Percentiles rank a stretch among this genome's conserved stretches.
Conservation (phyloP, 2,329 filamentous ascomycete genomes). For the Aspergillus candidus region DNA sequence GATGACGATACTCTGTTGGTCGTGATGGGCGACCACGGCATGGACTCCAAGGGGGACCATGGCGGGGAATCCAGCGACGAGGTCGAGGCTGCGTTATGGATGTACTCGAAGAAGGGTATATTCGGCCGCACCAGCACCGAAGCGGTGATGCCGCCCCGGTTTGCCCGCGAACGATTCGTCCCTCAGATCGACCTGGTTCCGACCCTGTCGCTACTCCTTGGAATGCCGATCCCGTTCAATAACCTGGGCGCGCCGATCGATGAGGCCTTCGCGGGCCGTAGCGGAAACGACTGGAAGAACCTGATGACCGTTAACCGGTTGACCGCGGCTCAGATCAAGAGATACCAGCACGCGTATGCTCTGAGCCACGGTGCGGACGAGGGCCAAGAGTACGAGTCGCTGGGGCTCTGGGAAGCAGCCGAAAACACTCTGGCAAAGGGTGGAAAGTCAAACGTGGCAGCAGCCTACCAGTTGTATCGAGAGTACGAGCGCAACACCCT, state of each 20-base stretch:
- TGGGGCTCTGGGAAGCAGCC: slow-evolving; percentile 55
- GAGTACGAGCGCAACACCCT: slow-evolving; percentile 75
- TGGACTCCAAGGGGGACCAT: slow-evolving; percentile 96
- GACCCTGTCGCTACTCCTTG: slow-evolving; percentile 78
- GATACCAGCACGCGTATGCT: slow-evolving; percentile 82
- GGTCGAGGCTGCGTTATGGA: slow-evolving; percentile 90
- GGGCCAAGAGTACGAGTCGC: slow-evolving; percentile 50
- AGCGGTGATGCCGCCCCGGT: slow-evolving; percentile 51
- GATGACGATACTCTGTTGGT: slow-evolving; percentile 84
- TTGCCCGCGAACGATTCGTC: slow-evolving; percentile 67
- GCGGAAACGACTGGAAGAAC: slow-evolving; percentile 67
- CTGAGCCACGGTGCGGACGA: slow-evolving; percentile 63
- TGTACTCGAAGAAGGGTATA: slow-evolving; percentile 84
- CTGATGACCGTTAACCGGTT: slow-evolving; percentile 71
- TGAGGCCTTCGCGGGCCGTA: slow-evolving; percentile 74
- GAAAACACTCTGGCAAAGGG: slow-evolving; percentile 48
- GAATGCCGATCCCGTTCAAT: slow-evolving; percentile 91
- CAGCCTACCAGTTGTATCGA: slow-evolving; percentile 54
- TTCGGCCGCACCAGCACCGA: slow-evolving; percentile 71
- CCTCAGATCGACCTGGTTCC: slow-evolving; percentile 92
- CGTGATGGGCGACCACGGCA: slow-evolving; percentile 98
- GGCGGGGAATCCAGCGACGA: slow-evolving; percentile 98
- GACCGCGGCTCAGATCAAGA: slow-evolving; percentile 76
- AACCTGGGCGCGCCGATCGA: slow-evolving; percentile 90
- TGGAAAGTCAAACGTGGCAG: slow-evolving; percentile 30